Evolutionary conservation across 2,329 filamentous ascomycete species (phyloP), one percentile per base, ranked within the genome.

Genomic region (Colletotrichum eremochloae): DNA sequence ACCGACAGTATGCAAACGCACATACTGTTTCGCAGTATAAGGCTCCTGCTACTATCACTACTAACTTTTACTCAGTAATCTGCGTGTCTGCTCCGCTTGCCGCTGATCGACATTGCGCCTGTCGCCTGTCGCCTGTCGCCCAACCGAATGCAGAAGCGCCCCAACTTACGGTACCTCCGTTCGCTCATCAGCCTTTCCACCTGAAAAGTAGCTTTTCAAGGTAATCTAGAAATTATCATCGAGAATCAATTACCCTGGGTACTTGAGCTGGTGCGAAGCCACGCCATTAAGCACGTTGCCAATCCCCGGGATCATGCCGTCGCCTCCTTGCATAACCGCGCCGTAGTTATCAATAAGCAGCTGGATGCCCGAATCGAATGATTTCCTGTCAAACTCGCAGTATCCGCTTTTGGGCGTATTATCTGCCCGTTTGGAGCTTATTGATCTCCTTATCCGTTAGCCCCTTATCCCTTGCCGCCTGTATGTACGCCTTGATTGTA

Each of bases 371-470:
- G 81, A 84, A 5, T 85, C 84, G 71, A 90, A 90, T 5, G 79
- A 85, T 75, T 85, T 74, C 8, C 80, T 85, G 75, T 90, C 88
- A 72, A 90, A 90, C 65, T 83, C 87, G 80, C 88, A 90, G 77
- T 90, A 88, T 0, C 88, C 88, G 42, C 87, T 87, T 12, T 82
- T 78, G 0, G 88, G 88, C 2, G 84, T 84, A 71, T 88, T 89
- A 69, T 90, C 86, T 1, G 88, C 87, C 0, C 0, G 88, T 90
- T 80, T 89, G 87, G 53, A 89, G 77, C 3, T 81, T 78, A 36
- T 86, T 87, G 75, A 89, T 82, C 74, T 87, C 80, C 24, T 76
- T 78, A 0, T 80, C 76, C 52, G 75, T 78, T 56, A 90, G 65
- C 0, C 88, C 88, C 2, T 82, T 83, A 11, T 77, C 74, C 0